Percentiles rank a stretch among this genome's conserved stretches.
Evolutionary conservation across 1,139 yeast species (phyloP).

Genomic region (Pichia sp.): DNA sequence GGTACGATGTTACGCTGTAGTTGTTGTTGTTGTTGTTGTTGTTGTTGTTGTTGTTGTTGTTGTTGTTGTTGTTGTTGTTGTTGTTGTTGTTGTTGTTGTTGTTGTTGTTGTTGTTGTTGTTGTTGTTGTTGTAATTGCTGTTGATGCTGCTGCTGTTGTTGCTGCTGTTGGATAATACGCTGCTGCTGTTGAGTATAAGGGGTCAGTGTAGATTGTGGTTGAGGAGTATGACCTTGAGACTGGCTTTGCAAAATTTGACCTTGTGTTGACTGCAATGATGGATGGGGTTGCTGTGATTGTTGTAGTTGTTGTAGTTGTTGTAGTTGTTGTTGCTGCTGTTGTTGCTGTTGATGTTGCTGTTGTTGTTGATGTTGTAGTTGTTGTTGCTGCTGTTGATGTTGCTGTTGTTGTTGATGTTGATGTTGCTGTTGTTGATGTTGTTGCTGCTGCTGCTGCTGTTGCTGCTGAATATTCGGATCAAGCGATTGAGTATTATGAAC

Average conservation of each 20-base stretch:
- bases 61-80: conserved; percentile 5
- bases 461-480: conserved; percentile 11
- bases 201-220: background rate
- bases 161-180: background rate
- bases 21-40: background rate
- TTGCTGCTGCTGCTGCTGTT: conserved; percentile 15
- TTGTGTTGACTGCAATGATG: no score
- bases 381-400: background rate
- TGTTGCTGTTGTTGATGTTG: conserved; percentile 5
- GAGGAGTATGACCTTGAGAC: background rate
- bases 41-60: background rate
- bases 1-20: background rate
- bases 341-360: background rate
- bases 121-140: background rate
- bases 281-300: background rate
- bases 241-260: background rate
- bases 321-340: conserved; percentile 3
- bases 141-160: background rate
- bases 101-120: conserved; percentile 7
- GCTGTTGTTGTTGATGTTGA: background rate
- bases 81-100: conserved; percentile 8
- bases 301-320: conserved; percentile 1
- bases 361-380: background rate
- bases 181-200: background rate
- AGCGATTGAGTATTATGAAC: conserved; percentile 11